A percentile compares a stretch with the other conserved stretches of the same genome.
Conservation (phyloP, 768 basidiomycete species). For the Favolaschia claudopus region DNA sequence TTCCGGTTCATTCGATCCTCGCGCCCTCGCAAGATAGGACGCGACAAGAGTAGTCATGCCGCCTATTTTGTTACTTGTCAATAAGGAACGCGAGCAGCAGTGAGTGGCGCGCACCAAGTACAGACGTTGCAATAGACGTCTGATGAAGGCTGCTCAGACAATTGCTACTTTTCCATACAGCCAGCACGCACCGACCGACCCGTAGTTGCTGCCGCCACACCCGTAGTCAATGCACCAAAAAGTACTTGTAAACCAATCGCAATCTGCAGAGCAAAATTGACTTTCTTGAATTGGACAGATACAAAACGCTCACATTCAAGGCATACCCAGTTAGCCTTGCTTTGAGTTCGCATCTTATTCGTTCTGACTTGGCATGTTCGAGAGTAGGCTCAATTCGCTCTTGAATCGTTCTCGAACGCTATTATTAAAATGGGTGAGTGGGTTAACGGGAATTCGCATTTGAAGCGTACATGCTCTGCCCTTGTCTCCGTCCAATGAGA, state of each 20-base stretch:
- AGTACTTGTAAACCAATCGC: conserved; percentile 72
- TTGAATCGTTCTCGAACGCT: conserved; percentile 48
- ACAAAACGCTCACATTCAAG: conserved; percentile 6
- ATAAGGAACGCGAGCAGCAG: not conserved
- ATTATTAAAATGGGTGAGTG: conserved; percentile 11
- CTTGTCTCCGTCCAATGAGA: not conserved
- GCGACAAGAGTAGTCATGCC: conserved; percentile 74
- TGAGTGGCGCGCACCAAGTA: conserved; percentile 42
- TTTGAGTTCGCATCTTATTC: conserved; percentile 53
- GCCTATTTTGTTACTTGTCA: conserved; percentile 42
- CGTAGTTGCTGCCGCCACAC: conserved; percentile 56
- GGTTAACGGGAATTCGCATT: not conserved
- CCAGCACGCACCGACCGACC: conserved; percentile 46
- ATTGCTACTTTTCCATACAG: not conserved
- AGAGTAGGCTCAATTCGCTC: conserved; percentile 68
- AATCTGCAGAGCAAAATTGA: conserved; percentile 45
- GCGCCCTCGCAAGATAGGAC: conserved; percentile 73
- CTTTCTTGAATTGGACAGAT: conserved; percentile 32
- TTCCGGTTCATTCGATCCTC: conserved; percentile 77
- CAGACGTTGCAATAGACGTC: conserved; percentile 46
- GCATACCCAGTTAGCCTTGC: conserved; percentile 35
- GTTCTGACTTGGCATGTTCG: conserved; percentile 51
- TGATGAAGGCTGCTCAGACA: conserved; percentile 18
- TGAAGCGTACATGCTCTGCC: not conserved
- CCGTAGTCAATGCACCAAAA: conserved; percentile 73